Conservation (phyloP, 2,329 filamentous ascomycete genomes). For the Ophiocordyceps camponoti-rufipedis region DNA sequence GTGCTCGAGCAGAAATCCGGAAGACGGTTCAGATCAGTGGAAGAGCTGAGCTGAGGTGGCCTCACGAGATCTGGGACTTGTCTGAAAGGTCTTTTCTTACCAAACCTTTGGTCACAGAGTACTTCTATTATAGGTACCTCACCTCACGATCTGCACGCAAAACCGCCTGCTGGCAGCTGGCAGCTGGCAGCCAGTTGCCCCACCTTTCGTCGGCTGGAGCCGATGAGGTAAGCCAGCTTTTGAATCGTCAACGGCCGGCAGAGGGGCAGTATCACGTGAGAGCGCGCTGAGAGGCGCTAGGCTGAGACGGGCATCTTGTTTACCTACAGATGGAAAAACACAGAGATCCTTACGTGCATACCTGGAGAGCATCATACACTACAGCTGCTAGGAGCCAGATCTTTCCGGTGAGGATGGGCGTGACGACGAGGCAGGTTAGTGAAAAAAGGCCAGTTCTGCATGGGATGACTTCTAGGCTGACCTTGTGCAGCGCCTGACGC, state of each 20-base stretch:
- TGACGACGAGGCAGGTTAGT: background rate
- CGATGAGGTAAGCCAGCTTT: background rate
- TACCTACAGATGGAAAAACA: background rate
- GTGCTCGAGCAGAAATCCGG: background rate
- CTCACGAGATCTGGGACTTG: background rate
- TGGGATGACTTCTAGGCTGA: conserved; percentile 1
- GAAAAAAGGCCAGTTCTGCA: background rate
- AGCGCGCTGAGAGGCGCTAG: background rate
- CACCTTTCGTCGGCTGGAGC: background rate
- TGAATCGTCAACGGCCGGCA: background rate
- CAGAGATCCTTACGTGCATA: background rate
- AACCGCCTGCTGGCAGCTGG: background rate
- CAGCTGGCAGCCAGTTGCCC: background rate
- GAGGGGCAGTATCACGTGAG: background rate
- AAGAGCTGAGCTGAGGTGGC: background rate
- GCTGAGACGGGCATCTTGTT: background rate
- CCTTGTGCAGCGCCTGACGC: conserved; percentile 21
- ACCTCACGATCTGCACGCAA: background rate
- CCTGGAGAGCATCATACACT: background rate
- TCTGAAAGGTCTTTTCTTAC: background rate
- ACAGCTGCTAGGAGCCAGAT: background rate
- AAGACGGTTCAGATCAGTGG: background rate
- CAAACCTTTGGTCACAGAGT: background rate
- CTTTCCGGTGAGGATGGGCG: background rate
- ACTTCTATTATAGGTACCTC: background rate